Evolutionary conservation across 2,329 filamentous ascomycete species (phyloP).

Genomic region (Fusarium sp.): DNA sequence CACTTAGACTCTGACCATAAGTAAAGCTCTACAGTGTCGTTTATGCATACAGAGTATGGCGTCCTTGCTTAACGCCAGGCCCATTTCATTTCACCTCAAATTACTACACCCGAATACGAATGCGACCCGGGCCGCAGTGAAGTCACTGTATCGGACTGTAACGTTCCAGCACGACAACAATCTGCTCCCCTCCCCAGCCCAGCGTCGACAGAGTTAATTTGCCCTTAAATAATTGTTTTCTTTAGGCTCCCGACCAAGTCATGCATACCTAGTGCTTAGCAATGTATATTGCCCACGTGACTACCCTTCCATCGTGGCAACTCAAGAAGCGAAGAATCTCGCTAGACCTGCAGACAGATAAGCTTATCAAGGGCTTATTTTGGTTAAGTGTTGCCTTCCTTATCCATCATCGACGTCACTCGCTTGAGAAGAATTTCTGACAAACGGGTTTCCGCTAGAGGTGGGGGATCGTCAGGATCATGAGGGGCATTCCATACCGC

Average conservation of each 20-base stretch:
- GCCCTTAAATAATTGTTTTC: background rate
- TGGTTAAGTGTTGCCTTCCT: background rate
- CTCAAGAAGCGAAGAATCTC: conserved; percentile 11
- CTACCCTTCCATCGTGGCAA: background rate
- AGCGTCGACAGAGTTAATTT: background rate
- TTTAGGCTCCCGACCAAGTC: background rate
- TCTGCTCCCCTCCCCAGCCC: background rate
- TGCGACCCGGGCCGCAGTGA: background rate
- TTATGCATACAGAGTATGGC: background rate
- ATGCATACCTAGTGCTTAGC: background rate
- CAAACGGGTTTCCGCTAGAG: conserved; percentile 12
- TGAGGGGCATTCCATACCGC: conserved; percentile 13
- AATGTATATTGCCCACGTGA: background rate
- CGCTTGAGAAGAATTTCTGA: background rate
- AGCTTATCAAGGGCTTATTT: conserved; percentile 33
- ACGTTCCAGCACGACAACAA: background rate
- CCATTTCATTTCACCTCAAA: background rate
- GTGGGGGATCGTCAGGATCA: conserved; percentile 36
- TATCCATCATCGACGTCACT: conserved; percentile 30
- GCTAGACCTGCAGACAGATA: conserved; percentile 26
- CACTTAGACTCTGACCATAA: background rate
- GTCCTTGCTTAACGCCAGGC: background rate
- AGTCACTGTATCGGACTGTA: background rate
- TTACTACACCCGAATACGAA: conserved; percentile 21
- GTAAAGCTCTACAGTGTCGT: background rate